Base-by-base conservation (phyloP, 768 basidiomycete genomes). In the Tylopilus sp. region DNA sequence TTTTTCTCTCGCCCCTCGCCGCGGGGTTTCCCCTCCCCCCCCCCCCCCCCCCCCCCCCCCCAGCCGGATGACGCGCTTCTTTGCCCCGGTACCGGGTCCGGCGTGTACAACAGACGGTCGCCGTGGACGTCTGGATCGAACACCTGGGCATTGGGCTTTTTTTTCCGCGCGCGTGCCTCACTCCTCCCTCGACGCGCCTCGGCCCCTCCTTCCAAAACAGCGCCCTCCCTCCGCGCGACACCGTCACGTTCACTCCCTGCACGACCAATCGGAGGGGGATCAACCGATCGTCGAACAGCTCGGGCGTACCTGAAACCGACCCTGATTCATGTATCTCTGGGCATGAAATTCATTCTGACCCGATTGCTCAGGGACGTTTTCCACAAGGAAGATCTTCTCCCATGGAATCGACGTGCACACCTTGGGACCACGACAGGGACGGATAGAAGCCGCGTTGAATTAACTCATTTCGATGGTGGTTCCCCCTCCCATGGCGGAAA, bases 251-350 rank as follows among this genome's bases (percentile, higher is more conserved):
- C 47, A 46, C 47, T 38, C 49, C 9, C 15, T 6, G 17, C 21
- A 9, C 10, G 36, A 47, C 2, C 18, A 8, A 36, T 12, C 36
- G 8, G 7, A 25, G 22, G 21, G n/a, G 52, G 56, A 60, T 63
- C 33, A 25, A 44, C 41, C 52, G 52, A 64, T 63, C 54, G 54
- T 54, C 47, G 41, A 21, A 6, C 35, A 21, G n/a, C 23, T 38
- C 17, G 35, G n/a, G 22, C 25, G 61, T 61, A 56, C 58, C 61
- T 56, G 64, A 55, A 18, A 18, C 21, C 47, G 64, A 58, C 64
- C 64, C 63, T 64, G 64, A 58, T 55, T 61, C 56, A 66, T 61
- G 53, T 45, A 41, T 25, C 17, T 10, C 8, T 45, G 49, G n/a
- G n/a, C 42, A 50, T 56, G 57, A 42, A 40, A 40, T 65, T 63